Evolutionary conservation across 495 filamentous ascomycete genomes (phyloP).

Genomic region (Penicillium taxi): DNA sequence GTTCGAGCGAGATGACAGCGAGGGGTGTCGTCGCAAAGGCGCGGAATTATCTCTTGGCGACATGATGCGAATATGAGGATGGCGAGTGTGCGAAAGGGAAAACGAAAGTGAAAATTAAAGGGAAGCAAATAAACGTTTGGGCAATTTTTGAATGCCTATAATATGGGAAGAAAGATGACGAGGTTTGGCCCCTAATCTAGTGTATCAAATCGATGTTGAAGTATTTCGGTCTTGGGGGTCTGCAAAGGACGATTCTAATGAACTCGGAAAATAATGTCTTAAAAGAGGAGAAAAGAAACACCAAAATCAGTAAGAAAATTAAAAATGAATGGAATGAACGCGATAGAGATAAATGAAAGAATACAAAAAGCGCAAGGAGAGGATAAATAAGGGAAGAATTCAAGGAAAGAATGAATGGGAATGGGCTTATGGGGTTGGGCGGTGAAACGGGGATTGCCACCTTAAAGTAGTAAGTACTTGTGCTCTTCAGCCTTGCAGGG

Average conservation of each 20-base stretch:
- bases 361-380: conserved; percentile 10
- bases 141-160: background rate
- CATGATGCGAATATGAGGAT: conserved; percentile 20
- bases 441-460: conserved; percentile 20
- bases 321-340: conserved; percentile 7
- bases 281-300: conserved; percentile 9
- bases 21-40: conserved; percentile 31
- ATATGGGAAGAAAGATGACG: background rate
- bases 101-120: conserved; percentile 2
- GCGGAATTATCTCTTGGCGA: conserved; percentile 26
- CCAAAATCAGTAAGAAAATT: conserved; percentile 3
- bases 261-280: background rate
- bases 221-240: background rate
- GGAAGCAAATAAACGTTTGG: background rate
- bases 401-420: conserved; percentile 12
- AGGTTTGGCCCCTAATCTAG: background rate
- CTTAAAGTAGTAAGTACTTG: background rate
- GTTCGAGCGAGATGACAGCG: conserved; percentile 29
- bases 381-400: conserved; percentile 15
- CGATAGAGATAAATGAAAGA: conserved; percentile 7
- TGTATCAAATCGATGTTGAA: background rate
- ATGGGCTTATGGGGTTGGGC: conserved; percentile 21
- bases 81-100: background rate
- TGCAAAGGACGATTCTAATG: background rate
- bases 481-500: background rate